Evolutionary conservation across 169 alveolate genomes (phyloP), one percentile per base, ranked within the genome.

Genomic region (Cryptosporidium andersoni): DNA sequence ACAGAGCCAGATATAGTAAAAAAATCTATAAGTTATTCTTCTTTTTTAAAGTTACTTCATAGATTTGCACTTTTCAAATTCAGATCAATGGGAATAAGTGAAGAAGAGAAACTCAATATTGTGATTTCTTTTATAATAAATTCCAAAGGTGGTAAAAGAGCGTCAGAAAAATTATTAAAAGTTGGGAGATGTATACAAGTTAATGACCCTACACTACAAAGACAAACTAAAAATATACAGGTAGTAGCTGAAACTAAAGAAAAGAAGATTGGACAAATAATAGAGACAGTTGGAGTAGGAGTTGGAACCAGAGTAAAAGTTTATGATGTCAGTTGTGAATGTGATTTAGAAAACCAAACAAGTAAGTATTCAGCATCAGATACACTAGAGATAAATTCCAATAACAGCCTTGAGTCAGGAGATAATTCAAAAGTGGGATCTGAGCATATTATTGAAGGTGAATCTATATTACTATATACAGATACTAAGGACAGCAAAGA

Each of bases 141-240:
- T 49, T 74, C 74, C 48, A 68, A 74, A 45, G 40, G 39, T 53
- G 49, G n/a, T 58, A 68, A 74, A 12, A 48, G 45, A 0, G 48
- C 48, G 14, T 53, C 85, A 5, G 25, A 34, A n/a, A 74, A 74
- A 55, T 16, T 74, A 36, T 16, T 74, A 43, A 74, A 60, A 37
- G 55, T 68, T 56, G 74, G 60, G 16, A 74, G 60, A 74, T 74
- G 64, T 43, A 56, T 74, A n/a, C 85, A 74, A 34, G 63, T 74
- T 14, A 48, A 47, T 16, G 85, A 74, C 47, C 74, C 85, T 14
- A 45, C 85, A 60, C 42, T 74, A 14, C 85, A 74, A 39, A 74
- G 85, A 58, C 55, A 74, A 74, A 52, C 55, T 9, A 60, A 74
- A 8, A 52, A 74, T 42, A 58, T 58, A 9, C 85, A 74, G 68